Evolutionary conservation across 345 rosid genomes (phyloP).

Genomic region (Hypericum androsaemum): DNA sequence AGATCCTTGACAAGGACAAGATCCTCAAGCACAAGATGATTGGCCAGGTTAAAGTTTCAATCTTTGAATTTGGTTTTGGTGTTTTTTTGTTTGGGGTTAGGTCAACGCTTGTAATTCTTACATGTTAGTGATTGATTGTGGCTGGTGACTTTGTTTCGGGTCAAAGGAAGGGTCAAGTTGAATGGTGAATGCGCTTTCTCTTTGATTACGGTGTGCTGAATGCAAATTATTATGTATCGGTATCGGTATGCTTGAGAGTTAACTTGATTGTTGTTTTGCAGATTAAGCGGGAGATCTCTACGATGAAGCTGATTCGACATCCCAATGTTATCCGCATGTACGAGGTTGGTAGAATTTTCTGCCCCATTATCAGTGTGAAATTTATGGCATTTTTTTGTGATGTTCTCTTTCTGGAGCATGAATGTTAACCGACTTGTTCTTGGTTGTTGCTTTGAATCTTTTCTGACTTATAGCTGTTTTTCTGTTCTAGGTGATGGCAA

Average conservation of each 20-base stretch:
- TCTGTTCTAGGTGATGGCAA: slow-evolving; percentile 83
- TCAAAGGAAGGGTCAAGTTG: no score
- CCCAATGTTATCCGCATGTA: slow-evolving; percentile 92
- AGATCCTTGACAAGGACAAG: slow-evolving; percentile 90
- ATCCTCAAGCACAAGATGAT: slow-evolving; percentile 85
- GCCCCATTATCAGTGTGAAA: neutral
- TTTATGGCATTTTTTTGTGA: neutral
- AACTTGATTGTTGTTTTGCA: slow-evolving; percentile 15
- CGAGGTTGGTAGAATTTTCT: slow-evolving; percentile 48
- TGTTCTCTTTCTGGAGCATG: neutral
- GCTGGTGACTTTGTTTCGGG: no score
- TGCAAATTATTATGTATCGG: neutral
- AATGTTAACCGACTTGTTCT: neutral
- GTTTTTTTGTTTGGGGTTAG: neutral
- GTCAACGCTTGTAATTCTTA: no score
- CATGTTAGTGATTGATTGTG: no score
- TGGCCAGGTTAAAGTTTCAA: slow-evolving; percentile 48
- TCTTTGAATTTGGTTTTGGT: neutral
- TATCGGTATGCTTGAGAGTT: neutral
- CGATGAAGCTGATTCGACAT: slow-evolving; percentile 83
- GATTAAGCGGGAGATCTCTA: slow-evolving; percentile 96
- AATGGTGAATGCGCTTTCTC: no score
- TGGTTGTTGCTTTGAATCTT: neutral
- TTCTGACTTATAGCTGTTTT: slow-evolving; percentile 11
- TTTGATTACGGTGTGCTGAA: neutral